A percentile compares a stretch with the other conserved stretches of the same genome.
Conservation (phyloP, 805 yeast genomes). For the Vanderwaltozyma yarrowii region DNA sequence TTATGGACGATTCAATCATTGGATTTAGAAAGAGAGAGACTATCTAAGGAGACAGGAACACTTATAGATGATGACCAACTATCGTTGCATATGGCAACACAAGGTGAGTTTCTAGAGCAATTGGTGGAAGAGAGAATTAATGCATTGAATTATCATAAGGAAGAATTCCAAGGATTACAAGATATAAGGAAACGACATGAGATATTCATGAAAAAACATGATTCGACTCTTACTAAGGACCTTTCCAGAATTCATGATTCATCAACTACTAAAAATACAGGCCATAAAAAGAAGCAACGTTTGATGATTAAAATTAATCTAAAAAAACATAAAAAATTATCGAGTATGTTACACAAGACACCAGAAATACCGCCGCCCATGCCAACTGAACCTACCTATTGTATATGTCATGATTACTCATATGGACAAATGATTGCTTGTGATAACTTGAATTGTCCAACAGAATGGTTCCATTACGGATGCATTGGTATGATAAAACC, state of each 20-base stretch:
- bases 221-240: neutral
- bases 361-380: neutral
- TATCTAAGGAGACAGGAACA: slow-evolving; percentile 5
- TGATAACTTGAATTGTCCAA: slow-evolving; percentile 63
- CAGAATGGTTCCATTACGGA: slow-evolving; percentile 72
- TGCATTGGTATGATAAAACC: slow-evolving; percentile 60
- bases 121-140: slow-evolving; percentile 8
- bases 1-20: slow-evolving; percentile 33
- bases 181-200: slow-evolving; percentile 4
- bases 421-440: slow-evolving; percentile 86
- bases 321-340: slow-evolving; percentile 1
- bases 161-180: slow-evolving; percentile 6
- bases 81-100: slow-evolving; percentile 5
- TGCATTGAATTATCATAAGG: slow-evolving; percentile 5
- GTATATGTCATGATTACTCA: slow-evolving; percentile 38
- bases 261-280: neutral
- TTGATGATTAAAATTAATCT: slow-evolving; percentile 3
- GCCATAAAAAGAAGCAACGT: neutral
- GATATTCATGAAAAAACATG: slow-evolving; percentile 1
- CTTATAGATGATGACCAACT: neutral
- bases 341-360: slow-evolving; percentile 4
- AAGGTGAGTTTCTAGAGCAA: slow-evolving; percentile 8
- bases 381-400: slow-evolving; percentile 26
- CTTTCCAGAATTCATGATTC: neutral
- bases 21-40: slow-evolving; percentile 9